These are phyloP conservation scores for Glonium stellatum DNA, from an alignment of 495 filamentous ascomycete species.

Conservation along the genomic window DNA sequence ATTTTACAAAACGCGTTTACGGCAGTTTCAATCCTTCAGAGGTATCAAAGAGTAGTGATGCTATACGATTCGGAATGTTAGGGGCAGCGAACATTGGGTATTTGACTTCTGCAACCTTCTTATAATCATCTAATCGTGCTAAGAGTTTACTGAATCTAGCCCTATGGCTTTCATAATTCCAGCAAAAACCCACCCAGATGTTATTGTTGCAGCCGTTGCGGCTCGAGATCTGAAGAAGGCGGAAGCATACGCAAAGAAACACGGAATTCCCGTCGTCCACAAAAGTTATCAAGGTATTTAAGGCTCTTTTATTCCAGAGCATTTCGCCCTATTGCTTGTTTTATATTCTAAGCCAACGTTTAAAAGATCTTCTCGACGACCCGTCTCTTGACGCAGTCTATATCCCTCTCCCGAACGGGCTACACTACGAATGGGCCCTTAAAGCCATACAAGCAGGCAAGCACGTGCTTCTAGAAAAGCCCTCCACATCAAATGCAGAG, in stretches of 20 bases:
- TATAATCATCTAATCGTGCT: background rate
- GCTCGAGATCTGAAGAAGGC: slow-evolving; percentile 50
- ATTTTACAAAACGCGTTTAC: too few species aligned
- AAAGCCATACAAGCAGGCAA: slow-evolving; percentile 48
- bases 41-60: slow-evolving; percentile 34
- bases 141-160: slow-evolving; percentile 30
- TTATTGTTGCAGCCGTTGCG: slow-evolving; percentile 52
- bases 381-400: slow-evolving; percentile 46
- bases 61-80: slow-evolving; percentile 44
- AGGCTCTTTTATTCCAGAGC: background rate
- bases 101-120: slow-evolving; percentile 24
- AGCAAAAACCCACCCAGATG: slow-evolving; percentile 52
- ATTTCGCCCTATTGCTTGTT: background rate
- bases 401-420: slow-evolving; percentile 46
- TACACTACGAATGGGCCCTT: slow-evolving; percentile 51
- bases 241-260: slow-evolving; percentile 48
- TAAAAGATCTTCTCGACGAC: slow-evolving; percentile 43
- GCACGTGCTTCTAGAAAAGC: slow-evolving; percentile 56
- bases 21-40: slow-evolving; percentile 28
- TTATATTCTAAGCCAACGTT: background rate
- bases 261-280: slow-evolving; percentile 50
- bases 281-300: slow-evolving; percentile 35
- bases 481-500: slow-evolving; percentile 44
- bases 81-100: slow-evolving; percentile 43
- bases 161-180: slow-evolving; percentile 50